phyloP scores from a whole-genome alignment of 768 basidiomycete genomes.

The Calvatia gigantea region DNA sequence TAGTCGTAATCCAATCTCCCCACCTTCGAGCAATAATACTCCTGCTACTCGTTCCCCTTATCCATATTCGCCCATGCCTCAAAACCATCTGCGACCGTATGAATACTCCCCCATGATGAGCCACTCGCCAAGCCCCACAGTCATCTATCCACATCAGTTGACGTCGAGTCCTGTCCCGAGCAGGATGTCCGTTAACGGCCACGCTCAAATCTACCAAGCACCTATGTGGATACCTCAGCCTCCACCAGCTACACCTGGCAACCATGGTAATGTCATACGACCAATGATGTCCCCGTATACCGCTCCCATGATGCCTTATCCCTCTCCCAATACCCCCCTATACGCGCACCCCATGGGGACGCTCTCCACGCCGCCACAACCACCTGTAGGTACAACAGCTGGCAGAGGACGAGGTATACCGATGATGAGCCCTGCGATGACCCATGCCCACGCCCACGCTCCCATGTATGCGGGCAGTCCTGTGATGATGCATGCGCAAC shows the following conservation, averaged over 20 bases:
- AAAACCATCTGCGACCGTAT: constrained; percentile 47
- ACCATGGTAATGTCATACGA: constrained; percentile 50
- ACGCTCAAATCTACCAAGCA: constrained; percentile 54
- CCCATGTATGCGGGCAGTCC: constrained; percentile 69
- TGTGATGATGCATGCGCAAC: constrained; percentile 61
- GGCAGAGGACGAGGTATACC: constrained; percentile 45
- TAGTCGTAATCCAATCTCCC: constrained; percentile 50
- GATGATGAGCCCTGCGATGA: constrained; percentile 72
- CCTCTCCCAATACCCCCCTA: constrained; percentile 42
- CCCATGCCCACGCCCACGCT: constrained; percentile 52
- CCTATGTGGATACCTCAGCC: constrained; percentile 62
- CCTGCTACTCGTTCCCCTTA: constrained; percentile 24
- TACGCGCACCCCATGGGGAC: constrained; percentile 18
- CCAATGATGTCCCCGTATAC: constrained; percentile 62
- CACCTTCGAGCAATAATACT: constrained; percentile 40
- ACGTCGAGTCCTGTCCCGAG: constrained; percentile 61
- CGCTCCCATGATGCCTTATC: constrained; percentile 62
- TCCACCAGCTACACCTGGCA: constrained; percentile 42
- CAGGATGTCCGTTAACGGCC: constrained; percentile 61
- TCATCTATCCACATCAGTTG: constrained; percentile 62
- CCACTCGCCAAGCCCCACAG: constrained; percentile 64
- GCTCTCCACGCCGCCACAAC: constrained; percentile 35
- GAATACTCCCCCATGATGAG: constrained; percentile 69
- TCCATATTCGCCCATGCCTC: constrained; percentile 39
- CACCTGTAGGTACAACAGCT: constrained; percentile 35